phyloP scores from a whole-genome alignment of 208 protist species.

The Acanthamoeba divionensis region DNA sequence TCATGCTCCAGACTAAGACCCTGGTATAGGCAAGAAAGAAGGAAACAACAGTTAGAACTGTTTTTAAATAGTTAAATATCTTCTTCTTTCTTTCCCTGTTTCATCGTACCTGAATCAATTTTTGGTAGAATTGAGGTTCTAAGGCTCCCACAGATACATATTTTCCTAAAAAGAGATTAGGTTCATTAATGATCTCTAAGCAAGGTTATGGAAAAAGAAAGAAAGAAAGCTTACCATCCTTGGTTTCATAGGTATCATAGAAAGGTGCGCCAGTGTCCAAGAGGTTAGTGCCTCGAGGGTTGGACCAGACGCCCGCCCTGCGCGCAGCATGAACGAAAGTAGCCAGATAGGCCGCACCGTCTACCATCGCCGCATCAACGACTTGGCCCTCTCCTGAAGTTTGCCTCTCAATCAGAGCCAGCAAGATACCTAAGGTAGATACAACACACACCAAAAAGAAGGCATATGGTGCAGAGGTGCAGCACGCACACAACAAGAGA shows the following conservation, averaged over 20 bases:
- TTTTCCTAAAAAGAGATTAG: background rate
- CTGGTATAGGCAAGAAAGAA: background rate
- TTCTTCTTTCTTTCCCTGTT: no score
- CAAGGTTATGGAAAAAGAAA: background rate
- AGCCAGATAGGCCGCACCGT: constrained; percentile 62
- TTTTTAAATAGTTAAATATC: background rate
- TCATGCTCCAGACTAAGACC: constrained; percentile 26
- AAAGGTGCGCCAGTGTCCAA: constrained; percentile 73
- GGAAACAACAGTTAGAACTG: background rate
- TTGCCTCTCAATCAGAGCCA: constrained; percentile 67
- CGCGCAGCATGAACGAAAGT: constrained; percentile 58
- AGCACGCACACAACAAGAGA: background rate
- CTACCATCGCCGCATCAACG: constrained; percentile 73
- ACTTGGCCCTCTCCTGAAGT: constrained; percentile 66
- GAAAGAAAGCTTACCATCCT: constrained; percentile 54
- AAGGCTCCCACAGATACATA: constrained; percentile 62
- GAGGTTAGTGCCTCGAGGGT: constrained; percentile 59
- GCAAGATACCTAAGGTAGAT: constrained; percentile 72
- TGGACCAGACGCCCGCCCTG: constrained; percentile 25
- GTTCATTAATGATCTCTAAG: background rate
- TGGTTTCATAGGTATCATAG: constrained; percentile 71
- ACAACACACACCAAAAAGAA: background rate
- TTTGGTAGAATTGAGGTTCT: constrained; percentile 65
- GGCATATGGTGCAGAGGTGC: background rate
- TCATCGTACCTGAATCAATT: constrained; percentile 30